Percentiles rank a stretch among this genome's conserved stretches.
Conservation (phyloP, 129 eudicot genomes). For the Smallanthus sonchifolius region DNA sequence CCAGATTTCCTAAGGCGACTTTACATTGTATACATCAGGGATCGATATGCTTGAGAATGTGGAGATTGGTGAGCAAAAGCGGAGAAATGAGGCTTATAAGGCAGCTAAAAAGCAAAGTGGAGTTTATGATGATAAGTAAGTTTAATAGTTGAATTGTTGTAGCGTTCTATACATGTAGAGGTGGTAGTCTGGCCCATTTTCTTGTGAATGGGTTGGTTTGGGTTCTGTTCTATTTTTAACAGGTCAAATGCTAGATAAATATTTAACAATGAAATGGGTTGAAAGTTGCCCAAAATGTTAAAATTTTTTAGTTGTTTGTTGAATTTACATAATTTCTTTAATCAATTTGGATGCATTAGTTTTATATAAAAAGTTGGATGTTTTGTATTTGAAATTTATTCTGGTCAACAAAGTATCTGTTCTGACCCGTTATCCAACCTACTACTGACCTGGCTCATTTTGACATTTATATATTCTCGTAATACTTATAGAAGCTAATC, state of each 20-base stretch:
- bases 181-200: background rate
- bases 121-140: constrained; percentile 87
- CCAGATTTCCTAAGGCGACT: constrained; percentile 57
- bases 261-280: background rate
- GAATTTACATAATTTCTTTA: background rate
- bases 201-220: background rate
- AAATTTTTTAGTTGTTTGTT: background rate
- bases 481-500: constrained; percentile 20
- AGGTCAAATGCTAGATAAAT: background rate
- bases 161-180: background rate
- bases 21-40: constrained; percentile 68
- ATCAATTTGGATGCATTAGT: background rate
- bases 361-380: background rate
- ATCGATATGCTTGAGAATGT: constrained; percentile 98
- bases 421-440: background rate
- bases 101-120: constrained; percentile 80
- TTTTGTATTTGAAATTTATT: background rate
- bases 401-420: background rate
- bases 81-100: constrained; percentile 86
- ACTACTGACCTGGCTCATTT: background rate
- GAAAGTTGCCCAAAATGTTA: constrained; percentile 1
- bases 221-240: background rate
- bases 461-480: background rate
- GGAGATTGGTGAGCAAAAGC: constrained; percentile 98
- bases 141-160: constrained; percentile 4